Evolutionary conservation across 345 rosid genomes (phyloP).

Genomic region (Camelina neglecta): DNA sequence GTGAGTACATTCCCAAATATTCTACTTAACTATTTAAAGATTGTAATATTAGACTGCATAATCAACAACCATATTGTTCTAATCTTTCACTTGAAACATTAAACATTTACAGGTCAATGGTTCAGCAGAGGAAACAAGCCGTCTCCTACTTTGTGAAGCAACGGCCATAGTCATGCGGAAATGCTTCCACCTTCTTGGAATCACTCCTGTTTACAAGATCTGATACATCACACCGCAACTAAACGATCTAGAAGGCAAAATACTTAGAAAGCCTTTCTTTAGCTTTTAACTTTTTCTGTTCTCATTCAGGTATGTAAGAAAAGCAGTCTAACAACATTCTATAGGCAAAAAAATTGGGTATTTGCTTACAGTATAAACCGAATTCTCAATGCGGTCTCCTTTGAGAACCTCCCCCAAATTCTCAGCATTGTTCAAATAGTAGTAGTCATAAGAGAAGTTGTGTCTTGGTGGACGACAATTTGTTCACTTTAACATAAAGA

Average conservation of each 20-base stretch:
- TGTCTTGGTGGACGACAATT: slow-evolving; percentile 93
- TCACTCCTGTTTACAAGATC: slow-evolving; percentile 75
- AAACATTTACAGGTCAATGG: slow-evolving; percentile 62
- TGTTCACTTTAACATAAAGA: slow-evolving; percentile 89
- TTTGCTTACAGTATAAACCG: slow-evolving; percentile 70
- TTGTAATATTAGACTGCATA: not conserved
- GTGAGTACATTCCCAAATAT: slow-evolving; percentile 37
- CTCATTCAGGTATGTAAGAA: not conserved
- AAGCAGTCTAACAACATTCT: not conserved
- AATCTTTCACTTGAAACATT: not conserved
- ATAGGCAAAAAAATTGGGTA: slow-evolving; percentile 8
- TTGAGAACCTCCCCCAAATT: slow-evolving; percentile 95
- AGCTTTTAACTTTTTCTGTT: too few relatives aligned
- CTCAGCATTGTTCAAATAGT: slow-evolving; percentile 80
- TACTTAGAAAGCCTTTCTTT: too few relatives aligned
- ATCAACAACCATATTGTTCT: not conserved
- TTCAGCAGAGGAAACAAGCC: slow-evolving; percentile 70
- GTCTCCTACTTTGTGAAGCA: slow-evolving; percentile 41
- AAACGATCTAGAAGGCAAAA: too few relatives aligned
- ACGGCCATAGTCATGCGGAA: slow-evolving; percentile 49
- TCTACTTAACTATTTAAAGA: not conserved
- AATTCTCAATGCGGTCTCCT: slow-evolving; percentile 98
- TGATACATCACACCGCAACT: slow-evolving; percentile 28
- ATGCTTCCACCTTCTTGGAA: slow-evolving; percentile 80
- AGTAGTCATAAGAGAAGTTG: slow-evolving; percentile 95